Conservation (phyloP, 331 rosid species). For the Acacia concinna region DNA sequence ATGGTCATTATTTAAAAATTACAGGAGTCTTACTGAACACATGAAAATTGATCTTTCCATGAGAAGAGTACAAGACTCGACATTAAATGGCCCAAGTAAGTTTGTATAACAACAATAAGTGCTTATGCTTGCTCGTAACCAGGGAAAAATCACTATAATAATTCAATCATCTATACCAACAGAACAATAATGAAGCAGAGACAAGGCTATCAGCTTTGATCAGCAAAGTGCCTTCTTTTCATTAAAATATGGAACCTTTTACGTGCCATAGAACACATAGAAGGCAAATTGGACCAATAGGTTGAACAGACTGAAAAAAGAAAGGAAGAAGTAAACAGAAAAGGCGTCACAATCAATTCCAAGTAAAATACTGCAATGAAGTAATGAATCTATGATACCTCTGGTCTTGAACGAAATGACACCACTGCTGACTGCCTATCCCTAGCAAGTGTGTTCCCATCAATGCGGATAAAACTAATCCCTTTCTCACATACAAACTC, state of each 20-base stretch:
- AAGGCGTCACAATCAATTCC: background rate
- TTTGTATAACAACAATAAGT: background rate
- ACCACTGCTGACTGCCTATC: conserved; percentile 84
- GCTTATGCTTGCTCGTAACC: conserved; percentile 10
- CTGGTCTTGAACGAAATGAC: conserved; percentile 66
- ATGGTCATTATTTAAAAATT: background rate
- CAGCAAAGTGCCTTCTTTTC: background rate
- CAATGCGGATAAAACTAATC: conserved; percentile 80
- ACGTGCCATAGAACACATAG: background rate
- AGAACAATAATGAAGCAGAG: conserved; percentile 9
- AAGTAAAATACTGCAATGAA: conserved; percentile 10
- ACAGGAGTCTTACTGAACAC: conserved; percentile 2
- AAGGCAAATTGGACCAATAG: background rate
- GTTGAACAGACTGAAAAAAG: conserved; percentile 8
- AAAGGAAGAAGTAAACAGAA: background rate
- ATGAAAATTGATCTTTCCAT: conserved; percentile 11
- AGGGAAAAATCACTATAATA: background rate
- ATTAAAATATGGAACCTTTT: conserved; percentile 5
- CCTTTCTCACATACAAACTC: conserved; percentile 81
- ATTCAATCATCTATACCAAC: background rate
- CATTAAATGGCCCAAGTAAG: conserved; percentile 12
- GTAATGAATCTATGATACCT: conserved; percentile 47
- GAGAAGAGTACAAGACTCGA: background rate
- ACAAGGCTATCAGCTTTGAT: background rate
- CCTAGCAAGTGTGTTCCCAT: conserved; percentile 86